Conservation (phyloP, 176 grass and related monocot genomes). For the Elaeis guineensis region DNA sequence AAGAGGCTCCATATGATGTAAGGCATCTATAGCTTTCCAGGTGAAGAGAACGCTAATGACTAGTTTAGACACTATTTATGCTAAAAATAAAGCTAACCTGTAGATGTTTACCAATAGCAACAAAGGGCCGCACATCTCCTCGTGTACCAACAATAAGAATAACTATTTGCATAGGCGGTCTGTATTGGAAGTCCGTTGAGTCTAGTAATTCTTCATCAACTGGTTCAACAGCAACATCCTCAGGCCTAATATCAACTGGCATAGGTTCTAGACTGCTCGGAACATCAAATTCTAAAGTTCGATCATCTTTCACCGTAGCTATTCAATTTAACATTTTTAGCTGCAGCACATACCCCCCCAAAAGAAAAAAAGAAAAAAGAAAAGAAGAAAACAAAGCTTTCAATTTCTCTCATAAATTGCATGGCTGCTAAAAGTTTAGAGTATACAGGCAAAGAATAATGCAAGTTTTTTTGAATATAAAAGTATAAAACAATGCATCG, state of each 20-base stretch:
- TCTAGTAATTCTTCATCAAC: constrained; percentile 46
- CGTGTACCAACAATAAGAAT: constrained; percentile 97
- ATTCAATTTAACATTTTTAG: constrained; percentile 74
- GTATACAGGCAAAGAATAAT: neutral
- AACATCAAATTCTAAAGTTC: constrained; percentile 85
- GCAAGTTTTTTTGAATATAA: neutral
- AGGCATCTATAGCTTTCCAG: too few relatives aligned
- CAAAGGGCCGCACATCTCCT: constrained; percentile 94
- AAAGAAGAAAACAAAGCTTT: neutral
- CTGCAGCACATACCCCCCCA: constrained; percentile 66
- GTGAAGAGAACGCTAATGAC: too few relatives aligned
- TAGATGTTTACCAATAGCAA: constrained; percentile 92
- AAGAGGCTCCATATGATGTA: too few relatives aligned
- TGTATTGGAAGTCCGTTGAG: constrained; percentile 49
- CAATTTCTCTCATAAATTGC: neutral
- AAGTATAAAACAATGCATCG: too few relatives aligned
- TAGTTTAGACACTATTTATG: too few relatives aligned
- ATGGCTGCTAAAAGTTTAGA: too few relatives aligned
- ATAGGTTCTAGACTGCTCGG: constrained; percentile 51
- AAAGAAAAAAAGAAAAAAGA: constrained; percentile 3
- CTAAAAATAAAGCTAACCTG: constrained; percentile 39
- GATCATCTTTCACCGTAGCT: constrained; percentile 74
- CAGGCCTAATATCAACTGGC: constrained; percentile 19
- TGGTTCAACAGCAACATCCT: constrained; percentile 36
- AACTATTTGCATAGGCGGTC: constrained; percentile 80